Evolutionary conservation across 2,329 filamentous ascomycete genomes (phyloP).

Genomic region (Colletotrichum eremochloae): DNA sequence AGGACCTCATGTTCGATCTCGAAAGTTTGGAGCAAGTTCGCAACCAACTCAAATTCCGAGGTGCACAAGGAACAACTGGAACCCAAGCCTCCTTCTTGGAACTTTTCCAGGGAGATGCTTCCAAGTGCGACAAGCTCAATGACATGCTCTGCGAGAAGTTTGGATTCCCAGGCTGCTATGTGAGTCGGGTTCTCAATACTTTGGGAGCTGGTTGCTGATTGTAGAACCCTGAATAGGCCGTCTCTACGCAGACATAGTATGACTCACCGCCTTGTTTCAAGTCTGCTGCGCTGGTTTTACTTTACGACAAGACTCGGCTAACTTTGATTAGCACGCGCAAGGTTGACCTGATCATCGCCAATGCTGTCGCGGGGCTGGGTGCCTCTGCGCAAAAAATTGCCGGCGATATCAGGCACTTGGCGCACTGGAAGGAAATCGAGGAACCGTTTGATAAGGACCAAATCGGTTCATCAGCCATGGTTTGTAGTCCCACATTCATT

Average conservation of each 20-base stretch:
- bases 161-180: constrained; percentile 64
- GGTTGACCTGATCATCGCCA: background rate
- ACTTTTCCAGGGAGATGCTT: background rate
- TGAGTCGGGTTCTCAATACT: constrained; percentile 12
- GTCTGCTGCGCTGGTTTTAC: too few species aligned
- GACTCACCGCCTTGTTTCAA: too few species aligned
- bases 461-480: background rate
- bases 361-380: background rate
- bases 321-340: too few species aligned
- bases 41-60: background rate
- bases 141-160: constrained; percentile 67
- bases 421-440: background rate
- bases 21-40: background rate
- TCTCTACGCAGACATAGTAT: too few species aligned
- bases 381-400: background rate
- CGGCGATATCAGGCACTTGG: background rate
- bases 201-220: too few species aligned
- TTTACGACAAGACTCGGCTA: too few species aligned
- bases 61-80: background rate
- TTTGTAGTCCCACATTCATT: background rate
- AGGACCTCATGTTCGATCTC: background rate
- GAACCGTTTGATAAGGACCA: background rate
- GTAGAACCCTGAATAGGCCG: too few species aligned
- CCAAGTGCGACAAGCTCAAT: constrained; percentile 62
- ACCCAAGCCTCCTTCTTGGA: background rate